Conservation (phyloP, 768 basidiomycete species). For the Tylopilus intermedius region DNA sequence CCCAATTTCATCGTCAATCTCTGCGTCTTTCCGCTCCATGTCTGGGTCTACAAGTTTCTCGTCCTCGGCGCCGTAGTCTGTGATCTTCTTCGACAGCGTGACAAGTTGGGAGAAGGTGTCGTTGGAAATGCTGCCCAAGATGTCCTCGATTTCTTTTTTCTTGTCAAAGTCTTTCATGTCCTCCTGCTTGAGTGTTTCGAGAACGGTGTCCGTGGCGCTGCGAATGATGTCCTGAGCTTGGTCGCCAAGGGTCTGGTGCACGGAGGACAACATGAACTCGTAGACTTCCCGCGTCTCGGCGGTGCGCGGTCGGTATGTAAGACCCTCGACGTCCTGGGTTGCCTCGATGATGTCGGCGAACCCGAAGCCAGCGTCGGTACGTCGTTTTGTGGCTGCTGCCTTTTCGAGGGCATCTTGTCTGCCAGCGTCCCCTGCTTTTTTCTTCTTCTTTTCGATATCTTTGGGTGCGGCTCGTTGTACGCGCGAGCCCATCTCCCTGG, state of each 20-base stretch:
- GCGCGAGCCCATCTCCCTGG: constrained; percentile 89
- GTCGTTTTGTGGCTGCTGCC: constrained; percentile 50
- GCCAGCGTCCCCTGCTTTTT: constrained; percentile 57
- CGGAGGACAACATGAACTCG: constrained; percentile 79
- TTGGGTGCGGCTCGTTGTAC: constrained; percentile 79
- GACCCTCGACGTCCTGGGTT: constrained; percentile 87
- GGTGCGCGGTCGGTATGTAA: constrained; percentile 89
- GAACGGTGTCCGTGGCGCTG: constrained; percentile 87
- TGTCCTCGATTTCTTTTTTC: constrained; percentile 85
- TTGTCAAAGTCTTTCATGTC: constrained; percentile 93
- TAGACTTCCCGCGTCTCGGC: constrained; percentile 93
- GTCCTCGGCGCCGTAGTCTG: constrained; percentile 90
- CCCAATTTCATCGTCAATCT: constrained; percentile 94
- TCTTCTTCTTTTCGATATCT: constrained; percentile 91
- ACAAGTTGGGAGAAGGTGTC: constrained; percentile 83
- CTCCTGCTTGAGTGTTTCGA: constrained; percentile 87
- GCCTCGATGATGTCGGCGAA: constrained; percentile 92
- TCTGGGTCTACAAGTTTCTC: constrained; percentile 75
- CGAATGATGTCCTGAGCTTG: constrained; percentile 95
- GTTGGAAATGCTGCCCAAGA: constrained; percentile 57
- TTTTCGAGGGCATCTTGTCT: constrained; percentile 55
- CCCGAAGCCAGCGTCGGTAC: constrained; percentile 62
- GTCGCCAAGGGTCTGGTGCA: constrained; percentile 84
- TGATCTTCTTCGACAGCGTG: constrained; percentile 87
- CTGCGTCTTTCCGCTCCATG: constrained; percentile 74